Percentiles rank a stretch among this genome's conserved stretches.
Conservation (phyloP, 192 early-diverging fungal genomes). For the Backusella australiensis region DNA sequence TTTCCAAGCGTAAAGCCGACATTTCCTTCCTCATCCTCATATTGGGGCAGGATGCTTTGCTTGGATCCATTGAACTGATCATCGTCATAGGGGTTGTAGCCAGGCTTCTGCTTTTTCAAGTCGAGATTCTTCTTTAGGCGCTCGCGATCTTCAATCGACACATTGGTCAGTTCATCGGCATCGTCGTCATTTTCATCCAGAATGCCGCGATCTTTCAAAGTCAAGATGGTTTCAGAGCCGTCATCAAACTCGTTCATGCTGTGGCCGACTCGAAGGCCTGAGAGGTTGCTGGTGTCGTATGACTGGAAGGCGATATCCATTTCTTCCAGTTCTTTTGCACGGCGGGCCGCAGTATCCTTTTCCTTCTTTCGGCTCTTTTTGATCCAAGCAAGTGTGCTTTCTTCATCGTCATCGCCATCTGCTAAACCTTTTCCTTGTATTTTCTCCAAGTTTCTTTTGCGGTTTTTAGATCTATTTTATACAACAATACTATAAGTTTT, state of each 20-base stretch:
- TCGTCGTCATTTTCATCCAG: conserved; percentile 51
- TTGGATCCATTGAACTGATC: conserved; percentile 60
- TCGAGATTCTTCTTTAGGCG: conserved; percentile 68
- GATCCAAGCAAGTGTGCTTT: conserved; percentile 67
- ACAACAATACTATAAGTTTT: conserved; percentile 1
- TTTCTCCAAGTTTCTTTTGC: conserved; percentile 48
- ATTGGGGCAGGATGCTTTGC: conserved; percentile 67
- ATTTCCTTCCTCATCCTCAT: conserved; percentile 74
- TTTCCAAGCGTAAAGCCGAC: conserved; percentile 57
- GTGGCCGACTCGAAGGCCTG: conserved; percentile 77
- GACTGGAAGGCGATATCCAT: conserved; percentile 38
- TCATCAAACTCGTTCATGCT: conserved; percentile 62
- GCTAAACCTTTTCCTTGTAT: conserved; percentile 63
- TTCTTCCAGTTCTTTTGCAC: conserved; percentile 39
- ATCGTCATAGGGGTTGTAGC: conserved; percentile 75
- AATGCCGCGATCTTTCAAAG: conserved; percentile 81
- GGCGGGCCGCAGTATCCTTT: conserved; percentile 44
- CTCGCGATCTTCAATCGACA: conserved; percentile 66
- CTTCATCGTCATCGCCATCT: conserved; percentile 58
- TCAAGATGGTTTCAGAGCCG: conserved; percentile 77
- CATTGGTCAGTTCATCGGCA: conserved; percentile 73
- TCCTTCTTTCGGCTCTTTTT: conserved; percentile 52
- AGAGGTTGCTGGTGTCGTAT: conserved; percentile 51
- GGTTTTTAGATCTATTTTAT: conserved; percentile 42
- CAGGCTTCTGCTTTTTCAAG: conserved; percentile 64